Conservation (phyloP, 2,329 filamentous ascomycete species). For the Polychaeton citri region DNA sequence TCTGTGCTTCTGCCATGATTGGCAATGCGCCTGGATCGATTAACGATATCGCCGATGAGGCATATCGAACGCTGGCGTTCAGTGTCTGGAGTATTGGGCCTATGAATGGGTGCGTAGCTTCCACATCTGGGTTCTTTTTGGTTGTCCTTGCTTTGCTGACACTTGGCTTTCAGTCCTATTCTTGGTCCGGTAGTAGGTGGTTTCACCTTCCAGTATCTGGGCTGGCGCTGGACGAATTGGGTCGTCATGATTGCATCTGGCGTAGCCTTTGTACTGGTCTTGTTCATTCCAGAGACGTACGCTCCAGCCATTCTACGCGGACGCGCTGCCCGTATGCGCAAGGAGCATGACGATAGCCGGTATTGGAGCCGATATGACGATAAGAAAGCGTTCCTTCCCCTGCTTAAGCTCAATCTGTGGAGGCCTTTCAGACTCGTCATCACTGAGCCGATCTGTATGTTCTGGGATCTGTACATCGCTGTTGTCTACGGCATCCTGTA, state of each 20-base stretch:
- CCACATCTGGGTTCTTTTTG: conserved; percentile 1
- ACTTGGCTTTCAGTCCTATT: conserved; percentile 12
- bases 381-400: conserved; percentile 46
- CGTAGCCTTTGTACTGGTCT: conserved; percentile 45
- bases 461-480: conserved; percentile 58
- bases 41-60: conserved; percentile 68
- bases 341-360: conserved; percentile 55
- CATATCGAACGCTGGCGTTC: conserved; percentile 70
- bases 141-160: conserved; percentile 1
- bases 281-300: conserved; percentile 61
- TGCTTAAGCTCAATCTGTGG: conserved; percentile 63
- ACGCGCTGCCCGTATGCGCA: conserved; percentile 50
- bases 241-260: conserved; percentile 59
- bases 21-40: conserved; percentile 50
- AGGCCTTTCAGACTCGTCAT: conserved; percentile 65
- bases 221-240: conserved; percentile 64
- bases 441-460: conserved; percentile 68
- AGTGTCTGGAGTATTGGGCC: conserved; percentile 74
- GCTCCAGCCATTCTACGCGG: conserved; percentile 54
- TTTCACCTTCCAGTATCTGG: conserved; percentile 62
- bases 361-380: conserved; percentile 76
- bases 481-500: conserved; percentile 79
- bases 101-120: conserved; percentile 58
- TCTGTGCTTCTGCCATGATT: conserved; percentile 69
- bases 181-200: conserved; percentile 65